These are phyloP conservation scores for Paratrimastix pyriformis DNA, from an alignment of 78 protist genomes.

Conservation along the genomic window DNA sequence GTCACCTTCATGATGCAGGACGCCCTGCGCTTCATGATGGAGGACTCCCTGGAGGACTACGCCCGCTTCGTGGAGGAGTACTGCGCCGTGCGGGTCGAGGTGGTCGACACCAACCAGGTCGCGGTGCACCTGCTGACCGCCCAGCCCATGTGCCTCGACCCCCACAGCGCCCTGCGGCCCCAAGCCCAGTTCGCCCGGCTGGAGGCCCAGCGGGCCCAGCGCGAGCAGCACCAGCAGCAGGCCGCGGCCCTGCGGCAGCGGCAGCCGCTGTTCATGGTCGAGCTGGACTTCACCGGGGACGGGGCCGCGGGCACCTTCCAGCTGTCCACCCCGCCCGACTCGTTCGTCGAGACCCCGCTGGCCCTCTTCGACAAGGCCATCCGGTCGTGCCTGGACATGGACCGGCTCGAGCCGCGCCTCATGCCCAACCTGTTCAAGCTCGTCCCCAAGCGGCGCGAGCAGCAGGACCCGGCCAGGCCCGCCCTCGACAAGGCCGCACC, in stretches of 20 bases:
- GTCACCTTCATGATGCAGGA: constrained; percentile 62
- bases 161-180: no score
- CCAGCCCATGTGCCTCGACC: no score
- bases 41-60: constrained; percentile 23
- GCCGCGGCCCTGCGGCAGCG: no score
- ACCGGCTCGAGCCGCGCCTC: constrained; percentile 50
- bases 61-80: constrained; percentile 17
- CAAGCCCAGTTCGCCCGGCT: no score
- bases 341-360: constrained; percentile 10
- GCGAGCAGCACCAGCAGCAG: no score
- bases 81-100: not conserved
- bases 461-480: no score
- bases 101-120: not conserved
- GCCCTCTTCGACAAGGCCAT: constrained; percentile 32
- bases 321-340: not conserved
- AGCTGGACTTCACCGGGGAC: constrained; percentile 25
- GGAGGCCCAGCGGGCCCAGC: no score
- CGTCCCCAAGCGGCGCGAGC: no score
- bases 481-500: no score
- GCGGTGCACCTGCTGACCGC: no score
- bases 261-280: constrained; percentile 55
- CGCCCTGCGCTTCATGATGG: constrained; percentile 44
- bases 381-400: constrained; percentile 15
- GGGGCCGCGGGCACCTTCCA: not conserved
- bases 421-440: constrained; percentile 40